Conservation (phyloP, 176 grass and related monocot genomes). For the Aegilops longissima region DNA sequence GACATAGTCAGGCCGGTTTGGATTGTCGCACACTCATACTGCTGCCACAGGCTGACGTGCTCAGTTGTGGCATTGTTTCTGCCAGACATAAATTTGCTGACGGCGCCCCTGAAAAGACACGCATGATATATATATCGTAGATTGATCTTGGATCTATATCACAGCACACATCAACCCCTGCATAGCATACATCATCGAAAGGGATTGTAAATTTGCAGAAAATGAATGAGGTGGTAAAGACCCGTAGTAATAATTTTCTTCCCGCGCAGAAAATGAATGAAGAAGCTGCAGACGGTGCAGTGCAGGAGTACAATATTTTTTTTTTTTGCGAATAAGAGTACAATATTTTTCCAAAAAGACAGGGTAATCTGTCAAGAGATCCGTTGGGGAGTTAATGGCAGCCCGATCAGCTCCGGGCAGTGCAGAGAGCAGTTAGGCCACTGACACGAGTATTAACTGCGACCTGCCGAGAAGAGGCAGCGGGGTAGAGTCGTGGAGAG, state of each 20-base stretch:
- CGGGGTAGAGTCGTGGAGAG: not conserved
- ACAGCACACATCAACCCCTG: not conserved
- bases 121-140: not conserved
- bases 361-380: not conserved
- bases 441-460: not conserved
- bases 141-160: not conserved
- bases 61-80: not conserved
- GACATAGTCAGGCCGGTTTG: not conserved
- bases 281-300: no score
- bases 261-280: no score
- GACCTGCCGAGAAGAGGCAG: not conserved
- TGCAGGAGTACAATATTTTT: no score
- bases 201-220: no score
- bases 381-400: not conserved
- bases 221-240: no score
- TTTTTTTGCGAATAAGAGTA: no score
- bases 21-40: not conserved
- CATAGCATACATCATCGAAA: no score
- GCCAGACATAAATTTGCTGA: slow-evolving; percentile 2
- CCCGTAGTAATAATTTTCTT: no score
- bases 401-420: not conserved
- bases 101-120: not conserved
- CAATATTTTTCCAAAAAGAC: no score
- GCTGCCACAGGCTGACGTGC: not conserved
- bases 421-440: not conserved